Evolutionary conservation across 768 basidiomycete species (phyloP).

Genomic region (Suillus lakei): DNA sequence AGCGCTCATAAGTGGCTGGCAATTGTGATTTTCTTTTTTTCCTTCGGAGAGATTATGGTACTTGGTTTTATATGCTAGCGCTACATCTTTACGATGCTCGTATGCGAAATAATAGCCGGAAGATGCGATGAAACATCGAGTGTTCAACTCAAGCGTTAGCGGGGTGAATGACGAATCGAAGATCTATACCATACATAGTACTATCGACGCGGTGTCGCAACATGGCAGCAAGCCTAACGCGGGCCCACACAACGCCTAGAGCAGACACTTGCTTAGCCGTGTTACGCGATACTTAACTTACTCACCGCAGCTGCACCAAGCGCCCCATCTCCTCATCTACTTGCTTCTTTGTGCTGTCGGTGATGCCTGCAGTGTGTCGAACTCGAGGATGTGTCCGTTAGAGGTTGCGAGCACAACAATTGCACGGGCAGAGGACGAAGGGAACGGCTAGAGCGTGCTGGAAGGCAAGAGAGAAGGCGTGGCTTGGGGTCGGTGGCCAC

Average conservation of each 20-base stretch:
- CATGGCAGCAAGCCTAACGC: neutral
- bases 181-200: neutral
- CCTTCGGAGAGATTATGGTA: too few relatives aligned
- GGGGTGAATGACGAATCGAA: neutral
- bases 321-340: slow-evolving; percentile 77
- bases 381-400: slow-evolving; percentile 82
- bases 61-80: too few relatives aligned
- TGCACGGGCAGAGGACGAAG: slow-evolving; percentile 46
- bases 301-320: slow-evolving; percentile 71
- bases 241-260: slow-evolving; percentile 1
- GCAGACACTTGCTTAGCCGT: neutral
- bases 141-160: neutral
- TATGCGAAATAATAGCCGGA: neutral
- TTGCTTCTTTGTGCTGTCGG: slow-evolving; percentile 82
- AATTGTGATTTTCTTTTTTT: too few relatives aligned
- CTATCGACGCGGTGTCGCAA: neutral
- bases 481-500: too few relatives aligned
- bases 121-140: neutral
- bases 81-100: neutral
- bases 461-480: neutral
- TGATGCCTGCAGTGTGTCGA: slow-evolving; percentile 84
- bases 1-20: too few relatives aligned
- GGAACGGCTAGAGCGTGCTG: neutral
- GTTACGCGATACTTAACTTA: too few relatives aligned
- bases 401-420: slow-evolving; percentile 75